Base-by-base conservation (phyloP, 1,284 basidiomycete genomes). In the Ceratobasidium sp. region DNA sequence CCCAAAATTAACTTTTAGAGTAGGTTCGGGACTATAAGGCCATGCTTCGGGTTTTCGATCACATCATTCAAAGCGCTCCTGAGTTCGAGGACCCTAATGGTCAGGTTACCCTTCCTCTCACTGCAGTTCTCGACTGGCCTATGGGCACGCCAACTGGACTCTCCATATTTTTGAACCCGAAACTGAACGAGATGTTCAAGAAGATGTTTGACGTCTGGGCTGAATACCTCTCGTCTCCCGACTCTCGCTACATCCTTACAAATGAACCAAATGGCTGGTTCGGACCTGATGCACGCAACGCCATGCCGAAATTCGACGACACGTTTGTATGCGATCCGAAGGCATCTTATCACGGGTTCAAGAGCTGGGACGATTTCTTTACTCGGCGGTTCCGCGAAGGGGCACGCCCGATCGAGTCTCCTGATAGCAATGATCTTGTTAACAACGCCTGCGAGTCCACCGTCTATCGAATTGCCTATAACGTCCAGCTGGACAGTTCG, bases 361-460 rank as follows among this genome's bases (percentile, higher is more conserved):
- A 80, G 23, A 87, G 87, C 38, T 91, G 89, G 88, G 89, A 90
- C 78, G 86, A 87, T 77, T 90, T 89, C 83, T 90, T 91, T 83
- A 88, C 86, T 6, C 84, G 89, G 42, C 79, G 80, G 0, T 86
- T 89, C 80, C 81, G 82, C 33, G 82, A 83, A 0, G 85, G 84
- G 1, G 80, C 84, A 44, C 87, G 89, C 62, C 86, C 88, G 0
- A 59, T 89, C 61, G 83, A 81, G 2, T 65, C 57, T 26, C 85
- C 86, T 0, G 83, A 86, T 15, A 81, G 87, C 79, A 79, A 85
- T 61, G 77, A 81, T 48, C 80, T 89, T 77, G 83, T 90, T 64
- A 84, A 82, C 76, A 87, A 84, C 80, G 83, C 86, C 1, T 90
- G 89, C 84, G 89, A 90, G 81, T 87, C 86, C 26, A 85, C 83